A percentile compares a stretch with the other conserved stretches of the same genome.
Conservation (phyloP, 176 grass and related monocot genomes). For the Lolium rigidum region DNA sequence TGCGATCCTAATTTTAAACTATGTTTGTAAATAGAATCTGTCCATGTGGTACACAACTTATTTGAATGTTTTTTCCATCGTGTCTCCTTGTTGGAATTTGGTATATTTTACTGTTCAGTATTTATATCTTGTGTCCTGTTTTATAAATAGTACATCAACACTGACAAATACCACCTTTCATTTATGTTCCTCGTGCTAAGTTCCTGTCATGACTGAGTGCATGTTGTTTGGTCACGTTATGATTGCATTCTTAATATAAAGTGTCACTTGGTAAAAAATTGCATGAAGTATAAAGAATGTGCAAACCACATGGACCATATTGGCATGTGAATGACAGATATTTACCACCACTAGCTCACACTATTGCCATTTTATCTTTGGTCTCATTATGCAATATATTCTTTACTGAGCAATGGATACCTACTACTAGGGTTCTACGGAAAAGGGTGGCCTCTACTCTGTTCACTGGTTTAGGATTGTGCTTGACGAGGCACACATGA, state of each 20-base stretch:
- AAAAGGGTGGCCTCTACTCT: constrained; percentile 76
- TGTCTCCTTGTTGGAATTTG: neutral
- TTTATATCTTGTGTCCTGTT: neutral
- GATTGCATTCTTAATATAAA: constrained; percentile 4
- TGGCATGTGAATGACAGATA: neutral
- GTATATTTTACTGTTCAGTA: neutral
- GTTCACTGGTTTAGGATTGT: constrained; percentile 93
- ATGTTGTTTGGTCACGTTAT: constrained; percentile 4
- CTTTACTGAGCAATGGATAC: constrained; percentile 21
- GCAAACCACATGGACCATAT: neutral
- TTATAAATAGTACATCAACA: constrained; percentile 10
- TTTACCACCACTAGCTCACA: neutral
- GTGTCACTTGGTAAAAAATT: constrained; percentile 23
- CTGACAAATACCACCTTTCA: constrained; percentile 1
- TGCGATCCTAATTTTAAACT: neutral
- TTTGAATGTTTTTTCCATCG: constrained; percentile 1
- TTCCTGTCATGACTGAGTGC: constrained; percentile 12
- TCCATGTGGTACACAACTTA: neutral
- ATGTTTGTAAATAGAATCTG: constrained; percentile 22
- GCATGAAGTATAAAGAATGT: constrained; percentile 3
- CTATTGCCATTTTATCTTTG: constrained; percentile 17
- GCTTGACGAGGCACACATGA: constrained; percentile 93
- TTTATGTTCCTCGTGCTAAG: neutral
- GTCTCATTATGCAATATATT: constrained; percentile 32
- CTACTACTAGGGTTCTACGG: constrained; percentile 60